Evolutionary conservation across 306 rosid species (phyloP).

Genomic region (Vicia sativa): DNA sequence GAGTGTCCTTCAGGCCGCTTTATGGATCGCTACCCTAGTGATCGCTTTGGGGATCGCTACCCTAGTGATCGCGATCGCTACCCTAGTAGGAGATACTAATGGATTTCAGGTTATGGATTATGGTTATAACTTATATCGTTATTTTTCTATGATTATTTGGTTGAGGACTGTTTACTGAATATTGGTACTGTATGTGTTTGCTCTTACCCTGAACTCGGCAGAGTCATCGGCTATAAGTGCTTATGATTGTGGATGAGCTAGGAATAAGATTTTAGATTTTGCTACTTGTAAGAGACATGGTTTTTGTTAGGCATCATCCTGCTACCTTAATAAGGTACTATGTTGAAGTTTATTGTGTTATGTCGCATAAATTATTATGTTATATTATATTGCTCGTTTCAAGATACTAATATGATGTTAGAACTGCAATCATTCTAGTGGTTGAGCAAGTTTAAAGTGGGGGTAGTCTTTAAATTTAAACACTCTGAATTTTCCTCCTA

Average conservation of each 20-base stretch:
- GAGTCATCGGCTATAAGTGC: conserved; percentile 26
- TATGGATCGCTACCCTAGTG: conserved; percentile 85
- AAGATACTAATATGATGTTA: not conserved
- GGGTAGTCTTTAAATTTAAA: too few relatives aligned
- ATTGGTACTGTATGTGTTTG: conserved; percentile 35
- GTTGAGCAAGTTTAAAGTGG: not conserved
- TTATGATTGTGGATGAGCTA: conserved; percentile 37
- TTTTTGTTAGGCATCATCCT: conserved; percentile 20
- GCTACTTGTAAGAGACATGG: conserved; percentile 19
- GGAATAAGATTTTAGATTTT: conserved; percentile 38
- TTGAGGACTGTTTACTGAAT: conserved; percentile 24
- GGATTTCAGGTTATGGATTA: conserved; percentile 32
- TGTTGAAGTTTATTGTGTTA: too few relatives aligned
- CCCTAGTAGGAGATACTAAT: conserved; percentile 87
- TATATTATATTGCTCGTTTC: not conserved
- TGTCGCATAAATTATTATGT: too few relatives aligned
- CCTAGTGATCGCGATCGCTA: not conserved
- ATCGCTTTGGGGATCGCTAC: conserved; percentile 83
- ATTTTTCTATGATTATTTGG: conserved; percentile 29
- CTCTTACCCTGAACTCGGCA: conserved; percentile 34
- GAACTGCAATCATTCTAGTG: not conserved
- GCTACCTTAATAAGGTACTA: conserved; percentile 2
- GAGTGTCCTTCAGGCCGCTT: conserved; percentile 98
- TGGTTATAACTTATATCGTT: not conserved
- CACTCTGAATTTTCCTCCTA: too few relatives aligned